Evolutionary conservation across 257 asterid genomes (phyloP).

Genomic region (Linaria vulgaris): DNA sequence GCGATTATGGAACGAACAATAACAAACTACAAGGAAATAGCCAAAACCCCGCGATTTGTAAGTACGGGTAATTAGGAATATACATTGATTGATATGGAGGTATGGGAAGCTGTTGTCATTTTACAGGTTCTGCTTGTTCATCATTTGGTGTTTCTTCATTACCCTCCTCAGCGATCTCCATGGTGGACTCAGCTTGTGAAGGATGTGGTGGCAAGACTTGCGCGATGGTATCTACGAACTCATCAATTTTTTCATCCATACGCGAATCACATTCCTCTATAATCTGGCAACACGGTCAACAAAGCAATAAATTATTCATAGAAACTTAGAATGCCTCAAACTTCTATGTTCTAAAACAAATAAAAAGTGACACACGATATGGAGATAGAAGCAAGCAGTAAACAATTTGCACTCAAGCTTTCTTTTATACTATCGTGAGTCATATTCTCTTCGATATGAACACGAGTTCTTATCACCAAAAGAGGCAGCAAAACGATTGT

Average conservation of each 20-base stretch:
- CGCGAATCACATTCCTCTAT: slow-evolving; percentile 50
- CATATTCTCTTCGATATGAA: too few relatives aligned
- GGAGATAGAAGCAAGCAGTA: neutral
- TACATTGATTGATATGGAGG: too few relatives aligned
- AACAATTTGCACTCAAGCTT: neutral
- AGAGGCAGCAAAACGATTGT: too few relatives aligned
- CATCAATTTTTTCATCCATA: slow-evolving; percentile 39
- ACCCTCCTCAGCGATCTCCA: slow-evolving; percentile 23
- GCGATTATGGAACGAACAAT: too few relatives aligned
- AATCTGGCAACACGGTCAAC: slow-evolving; percentile 42
- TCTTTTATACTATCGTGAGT: too few relatives aligned
- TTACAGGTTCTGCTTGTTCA: too few relatives aligned
- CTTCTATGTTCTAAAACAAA: neutral
- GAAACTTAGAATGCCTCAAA: too few relatives aligned
- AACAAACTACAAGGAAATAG: too few relatives aligned
- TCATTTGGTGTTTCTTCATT: slow-evolving; percentile 13
- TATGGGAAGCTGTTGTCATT: too few relatives aligned
- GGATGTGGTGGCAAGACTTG: slow-evolving; percentile 59
- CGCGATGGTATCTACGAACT: slow-evolving; percentile 38
- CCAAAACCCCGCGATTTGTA: too few relatives aligned
- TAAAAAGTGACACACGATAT: neutral
- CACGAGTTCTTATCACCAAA: neutral
- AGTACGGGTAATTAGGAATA: too few relatives aligned
- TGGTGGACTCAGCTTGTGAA: slow-evolving; percentile 26
- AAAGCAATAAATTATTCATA: slow-evolving; percentile 15